Conservation (phyloP, 1,284 basidiomycete genomes). For the Malassezia psittaci region DNA sequence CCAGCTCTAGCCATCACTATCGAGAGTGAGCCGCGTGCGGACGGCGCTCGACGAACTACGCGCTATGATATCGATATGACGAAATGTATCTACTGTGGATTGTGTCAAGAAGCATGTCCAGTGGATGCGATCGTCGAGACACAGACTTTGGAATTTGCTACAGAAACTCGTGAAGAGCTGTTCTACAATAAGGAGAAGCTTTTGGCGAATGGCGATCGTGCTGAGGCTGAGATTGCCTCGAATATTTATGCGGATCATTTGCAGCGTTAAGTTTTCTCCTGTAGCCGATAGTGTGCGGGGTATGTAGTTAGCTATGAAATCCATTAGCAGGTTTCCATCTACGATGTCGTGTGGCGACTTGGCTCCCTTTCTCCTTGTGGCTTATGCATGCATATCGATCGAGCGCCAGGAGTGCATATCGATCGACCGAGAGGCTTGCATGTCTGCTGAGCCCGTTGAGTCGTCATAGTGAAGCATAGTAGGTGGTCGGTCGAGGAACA, state of each 20-base stretch:
- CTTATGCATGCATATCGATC: no score
- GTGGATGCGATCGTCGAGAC: conserved; percentile 98
- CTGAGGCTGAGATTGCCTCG: conserved; percentile 66
- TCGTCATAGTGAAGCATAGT: conserved; percentile 1
- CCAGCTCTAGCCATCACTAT: conserved; percentile 99
- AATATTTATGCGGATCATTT: conserved; percentile 44
- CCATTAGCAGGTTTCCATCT: no score
- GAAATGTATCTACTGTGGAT: conserved; percentile 50
- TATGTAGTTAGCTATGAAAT: no score
- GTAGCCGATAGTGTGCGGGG: neutral
- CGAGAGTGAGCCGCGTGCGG: conserved; percentile 87
- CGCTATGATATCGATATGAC: conserved; percentile 94
- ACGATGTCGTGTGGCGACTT: no score
- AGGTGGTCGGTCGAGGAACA: neutral
- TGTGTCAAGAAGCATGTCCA: conserved; percentile 75
- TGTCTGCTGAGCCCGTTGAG: neutral
- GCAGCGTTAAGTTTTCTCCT: conserved; percentile 27
- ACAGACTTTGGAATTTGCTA: conserved; percentile 60
- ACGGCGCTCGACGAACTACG: conserved; percentile 91
- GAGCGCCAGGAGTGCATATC: neutral
- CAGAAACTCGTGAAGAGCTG: conserved; percentile 94
- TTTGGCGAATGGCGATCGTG: conserved; percentile 84
- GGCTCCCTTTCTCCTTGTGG: no score
- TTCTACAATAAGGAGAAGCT: conserved; percentile 94
- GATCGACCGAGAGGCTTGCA: neutral